These are phyloP conservation scores for Neovahlkampfia damariscottae DNA, from an alignment of 78 protist species.

Conservation along the genomic window DNA sequence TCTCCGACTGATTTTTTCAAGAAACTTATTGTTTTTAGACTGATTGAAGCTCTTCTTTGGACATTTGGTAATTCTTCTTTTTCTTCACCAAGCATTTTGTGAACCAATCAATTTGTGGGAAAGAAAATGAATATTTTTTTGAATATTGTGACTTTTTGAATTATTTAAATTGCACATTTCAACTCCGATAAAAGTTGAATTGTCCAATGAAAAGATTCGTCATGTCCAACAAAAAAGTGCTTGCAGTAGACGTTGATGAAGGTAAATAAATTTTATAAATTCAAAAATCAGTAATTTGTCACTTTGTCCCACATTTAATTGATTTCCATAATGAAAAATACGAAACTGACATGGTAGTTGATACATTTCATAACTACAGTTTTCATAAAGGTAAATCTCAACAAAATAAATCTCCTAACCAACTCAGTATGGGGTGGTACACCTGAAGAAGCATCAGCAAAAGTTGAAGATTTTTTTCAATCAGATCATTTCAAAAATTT, in stretches of 20 bases:
- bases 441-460: neutral
- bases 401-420: neutral
- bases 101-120: too few species aligned
- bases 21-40: too few species aligned
- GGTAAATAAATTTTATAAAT: too few species aligned
- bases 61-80: too few species aligned
- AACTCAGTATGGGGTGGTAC: too few species aligned
- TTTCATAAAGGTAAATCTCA: neutral
- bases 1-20: too few species aligned
- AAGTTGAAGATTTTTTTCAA: neutral
- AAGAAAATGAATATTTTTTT: too few species aligned
- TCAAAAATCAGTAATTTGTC: neutral
- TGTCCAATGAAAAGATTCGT: neutral
- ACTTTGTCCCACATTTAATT: neutral
- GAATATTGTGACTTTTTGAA: too few species aligned
- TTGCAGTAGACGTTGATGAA: neutral
- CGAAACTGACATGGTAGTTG: neutral
- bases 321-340: neutral
- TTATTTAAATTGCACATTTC: too few species aligned
- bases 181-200: too few species aligned
- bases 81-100: too few species aligned
- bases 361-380: neutral
- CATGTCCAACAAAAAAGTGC: neutral
- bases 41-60: too few species aligned
- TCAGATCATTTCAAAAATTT: neutral